Evolutionary conservation across 2,329 filamentous ascomycete genomes (phyloP).

Genomic region (Aspergillus nomiae): DNA sequence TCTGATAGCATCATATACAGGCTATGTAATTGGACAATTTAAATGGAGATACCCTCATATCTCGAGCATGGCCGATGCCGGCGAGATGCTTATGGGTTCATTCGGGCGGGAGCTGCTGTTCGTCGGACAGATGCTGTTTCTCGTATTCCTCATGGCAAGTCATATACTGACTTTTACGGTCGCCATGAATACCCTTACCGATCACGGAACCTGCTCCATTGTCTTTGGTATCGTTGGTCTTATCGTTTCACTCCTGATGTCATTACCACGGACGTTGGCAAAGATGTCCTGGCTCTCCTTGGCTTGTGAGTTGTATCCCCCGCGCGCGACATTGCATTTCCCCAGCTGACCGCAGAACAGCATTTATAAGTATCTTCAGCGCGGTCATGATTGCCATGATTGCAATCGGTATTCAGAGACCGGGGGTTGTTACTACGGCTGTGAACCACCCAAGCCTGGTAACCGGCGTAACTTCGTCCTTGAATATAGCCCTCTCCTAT

Average conservation of each 20-base stretch:
- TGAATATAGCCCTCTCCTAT: conserved; percentile 1
- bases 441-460: background rate
- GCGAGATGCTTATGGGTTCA: conserved; percentile 59
- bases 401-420: conserved; percentile 56
- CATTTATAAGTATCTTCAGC: conserved; percentile 62
- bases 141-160: conserved; percentile 67
- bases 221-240: conserved; percentile 60
- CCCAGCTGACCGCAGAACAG: background rate
- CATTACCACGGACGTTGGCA: conserved; percentile 61
- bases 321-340: too few species aligned
- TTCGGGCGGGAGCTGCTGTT: conserved; percentile 64
- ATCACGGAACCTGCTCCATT: conserved; percentile 62
- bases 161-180: conserved; percentile 69
- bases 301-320: conserved; percentile 38
- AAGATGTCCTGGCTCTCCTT: conserved; percentile 62
- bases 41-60: conserved; percentile 58
- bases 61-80: conserved; percentile 68
- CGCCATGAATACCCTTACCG: conserved; percentile 63
- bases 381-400: conserved; percentile 68
- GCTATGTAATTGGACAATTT: conserved; percentile 60
- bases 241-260: conserved; percentile 57
- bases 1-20: conserved; percentile 58
- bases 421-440: conserved; percentile 23
- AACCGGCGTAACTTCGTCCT: background rate
- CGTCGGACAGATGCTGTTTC: conserved; percentile 60